Base-by-base conservation (phyloP, 257 asterid species). In the Henckelia pumila region DNA sequence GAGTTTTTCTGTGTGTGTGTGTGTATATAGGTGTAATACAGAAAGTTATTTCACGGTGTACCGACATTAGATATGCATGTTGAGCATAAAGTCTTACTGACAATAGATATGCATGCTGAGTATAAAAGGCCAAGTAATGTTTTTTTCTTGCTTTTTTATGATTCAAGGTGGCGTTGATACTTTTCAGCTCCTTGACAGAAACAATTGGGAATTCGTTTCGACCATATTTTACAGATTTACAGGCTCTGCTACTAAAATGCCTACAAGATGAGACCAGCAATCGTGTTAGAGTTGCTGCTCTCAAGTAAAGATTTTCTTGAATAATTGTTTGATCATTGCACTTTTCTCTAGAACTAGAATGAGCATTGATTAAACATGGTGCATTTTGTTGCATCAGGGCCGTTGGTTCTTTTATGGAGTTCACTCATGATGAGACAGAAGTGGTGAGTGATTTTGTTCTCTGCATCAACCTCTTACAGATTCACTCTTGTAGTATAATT, bases 131-230 rank as follows among this genome's bases (percentile, higher is more conserved):
- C 71, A 32, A 77, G 44, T 21, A 25, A 44, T 58, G 32, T 2
- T 33, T 33, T 56, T 78, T 73, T 61, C 66, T 66, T 80, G 66
- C 49, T 72, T 64, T 35, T 74, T 47, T 59, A 17, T 78, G 76
- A 63, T 69, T 67, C 77, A 74, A 94, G 99, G 99, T 94, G 78
- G 96, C 96, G 9, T 84, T 94, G 87, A 87, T 94, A 80, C 96
- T 94, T 63, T 94, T 94, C 86, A 94, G 97, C 90, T 94, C 99
- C 74, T 82, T 91, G 81, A 94, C 97, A n/a, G 99, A 91, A 82
- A 94, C 99, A 66, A 89, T 91, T 20, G 97, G 97, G 81, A 84
- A 75, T 68, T 91, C 97, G 44, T 94, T 94, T 83, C 91, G 76
- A 62, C 99, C 97, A 25, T 85, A 87, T 82, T 94, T 91, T 75